Evolutionary conservation across 2,329 filamentous ascomycete genomes (phyloP), one percentile per base, ranked within the genome.

Genomic region (Lachnum nothofagi): DNA sequence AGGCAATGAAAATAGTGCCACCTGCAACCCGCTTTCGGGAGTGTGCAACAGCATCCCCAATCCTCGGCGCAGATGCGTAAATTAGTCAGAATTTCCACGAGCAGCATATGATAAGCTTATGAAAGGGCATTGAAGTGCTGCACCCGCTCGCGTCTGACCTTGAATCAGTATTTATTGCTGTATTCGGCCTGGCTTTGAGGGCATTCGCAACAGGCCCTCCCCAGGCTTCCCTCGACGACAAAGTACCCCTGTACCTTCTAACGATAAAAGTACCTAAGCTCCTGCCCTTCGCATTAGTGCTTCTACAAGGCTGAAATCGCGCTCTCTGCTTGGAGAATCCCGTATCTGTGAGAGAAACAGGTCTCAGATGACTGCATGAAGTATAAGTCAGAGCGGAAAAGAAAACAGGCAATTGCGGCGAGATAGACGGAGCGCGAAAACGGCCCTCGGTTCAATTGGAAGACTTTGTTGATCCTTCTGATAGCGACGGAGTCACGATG

Each of bases 321-420:
- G 39, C 33, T n/a, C 10, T 44, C 17, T 46, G 31, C 22, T 48
- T 51, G 44, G 42, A 48, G 19, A 31, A 33, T 27, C 42, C 9
- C 42, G 25, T 31, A 34, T 49, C 22, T 44, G 33, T 46, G 44
- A 40, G 25, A 46, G 35, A 8, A 31, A 24, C 22, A 37, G 23
- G 40, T 52, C 44, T 50, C 46, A 48, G 44, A 51, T 51, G 37
- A 44, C 45, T 43, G 23, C 42, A 52, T 44, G 19, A n/a, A 25
- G 24, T 29, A 8, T 35, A 34, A 38, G 41, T 33, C 41, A 42
- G 16, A 23, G 22, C 27, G 43, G 7, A 50, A 46, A 50, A 50
- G 42, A 24, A 46, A 46, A 35, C n/a, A 24, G 27, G 42, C 42
- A 35, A 10, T 44, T 8, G 20, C 19, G 16, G 22, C 9, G 31